Evolutionary conservation across 1,284 basidiomycete species (phyloP), one percentile per base, ranked within the genome.

Genomic region (Schizophyllum commune): DNA sequence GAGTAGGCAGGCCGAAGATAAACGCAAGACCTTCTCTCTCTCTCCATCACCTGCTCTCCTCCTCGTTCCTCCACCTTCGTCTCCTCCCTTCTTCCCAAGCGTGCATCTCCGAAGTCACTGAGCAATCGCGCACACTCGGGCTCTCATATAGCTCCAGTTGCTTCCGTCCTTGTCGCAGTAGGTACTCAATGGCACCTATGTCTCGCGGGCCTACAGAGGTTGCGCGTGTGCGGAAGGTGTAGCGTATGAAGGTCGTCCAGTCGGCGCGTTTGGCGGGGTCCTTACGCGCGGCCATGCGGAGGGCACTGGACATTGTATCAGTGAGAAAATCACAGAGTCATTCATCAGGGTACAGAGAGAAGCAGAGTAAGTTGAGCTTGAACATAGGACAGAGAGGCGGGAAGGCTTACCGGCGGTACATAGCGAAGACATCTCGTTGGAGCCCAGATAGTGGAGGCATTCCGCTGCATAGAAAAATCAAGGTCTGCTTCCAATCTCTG

Each of bases 61-160:
- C 27, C 11, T 19, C 27, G 3, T 21, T 55, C 9, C 11, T 55
- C 27, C 13, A 6, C 52, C 52, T 54, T 19, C 27, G 53, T 13
- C 27, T 68, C 64, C 52, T 69, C 61, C 8, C 63, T 63, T 67
- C 64, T 33, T 79, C 79, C 90, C 90, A 92, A 58, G 78, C 74
- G 55, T 75, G 67, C 86, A 90, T 91, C 57, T 83, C 82, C 57
- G 77, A 75, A 27, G 86, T 87, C 52, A 91, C 81, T 76, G 81
- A 85, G 68, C 87, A 89, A 68, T 91, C 86, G 65, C 77, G 86
- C 60, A 92, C 86, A 5, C 80, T 79, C 6, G 75, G 68, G 60
- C 81, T 81, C 72, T 90, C 86, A 65, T 85, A 89, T 72, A 80
- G 78, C 66, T 89, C 88, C 54, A 92, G 67, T 66, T 89, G 86